phyloP scores from a whole-genome alignment of 257 asterid species.

The Datura wrightii region DNA sequence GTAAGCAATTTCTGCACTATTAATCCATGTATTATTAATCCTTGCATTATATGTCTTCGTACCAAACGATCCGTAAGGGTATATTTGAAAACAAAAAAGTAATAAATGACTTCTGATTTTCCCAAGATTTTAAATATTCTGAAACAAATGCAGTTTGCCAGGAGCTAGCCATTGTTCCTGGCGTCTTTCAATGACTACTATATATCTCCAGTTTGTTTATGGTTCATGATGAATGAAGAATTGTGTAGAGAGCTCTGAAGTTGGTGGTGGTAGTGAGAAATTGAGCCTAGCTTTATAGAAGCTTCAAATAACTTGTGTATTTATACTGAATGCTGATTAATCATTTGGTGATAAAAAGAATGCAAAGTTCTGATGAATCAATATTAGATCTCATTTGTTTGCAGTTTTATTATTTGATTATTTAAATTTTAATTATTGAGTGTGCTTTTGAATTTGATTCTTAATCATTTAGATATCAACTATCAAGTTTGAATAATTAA shows the following conservation, averaged over 20 bases:
- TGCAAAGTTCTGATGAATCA: neutral
- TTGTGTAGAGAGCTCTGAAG: neutral
- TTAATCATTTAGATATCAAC: no score
- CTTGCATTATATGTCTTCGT: no score
- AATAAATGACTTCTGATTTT: neutral
- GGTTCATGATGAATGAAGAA: constrained; percentile 6
- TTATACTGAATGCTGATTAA: neutral
- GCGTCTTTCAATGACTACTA: neutral
- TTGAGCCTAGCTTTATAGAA: neutral
- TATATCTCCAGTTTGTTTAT: no score
- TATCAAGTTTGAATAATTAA: no score
- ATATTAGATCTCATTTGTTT: no score
- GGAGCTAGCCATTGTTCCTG: neutral
- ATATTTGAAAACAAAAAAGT: neutral
- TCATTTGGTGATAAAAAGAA: neutral
- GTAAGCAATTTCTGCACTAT: no score
- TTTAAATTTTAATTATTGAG: no score
- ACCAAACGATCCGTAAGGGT: no score
- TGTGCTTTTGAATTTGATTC: no score
- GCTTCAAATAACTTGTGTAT: neutral
- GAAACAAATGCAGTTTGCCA: neutral
- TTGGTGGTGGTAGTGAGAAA: neutral
- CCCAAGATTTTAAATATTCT: neutral
- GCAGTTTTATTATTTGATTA: no score
- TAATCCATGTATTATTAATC: no score